Percentiles rank a stretch among this genome's conserved stretches.
phyloP scores from a whole-genome alignment of 495 filamentous ascomycete species.

The Trichoderma parareesei region DNA sequence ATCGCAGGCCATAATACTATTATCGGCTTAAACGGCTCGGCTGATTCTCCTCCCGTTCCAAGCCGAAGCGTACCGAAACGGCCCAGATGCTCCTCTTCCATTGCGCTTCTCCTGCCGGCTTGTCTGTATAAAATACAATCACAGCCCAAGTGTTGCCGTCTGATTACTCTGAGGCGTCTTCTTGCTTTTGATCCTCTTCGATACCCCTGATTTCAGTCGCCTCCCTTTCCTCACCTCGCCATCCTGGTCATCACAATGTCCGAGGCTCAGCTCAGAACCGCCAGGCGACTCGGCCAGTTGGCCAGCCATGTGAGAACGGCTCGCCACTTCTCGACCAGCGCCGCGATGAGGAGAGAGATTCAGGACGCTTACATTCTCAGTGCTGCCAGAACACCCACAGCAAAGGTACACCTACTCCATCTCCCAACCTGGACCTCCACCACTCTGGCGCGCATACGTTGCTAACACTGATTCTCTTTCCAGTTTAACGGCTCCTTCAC shows the following conservation, averaged over 20 bases:
- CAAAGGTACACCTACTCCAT: constrained; percentile 48
- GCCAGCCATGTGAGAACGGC: constrained; percentile 29
- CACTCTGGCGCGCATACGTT: not conserved
- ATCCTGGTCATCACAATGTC: constrained; percentile 12
- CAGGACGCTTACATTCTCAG: constrained; percentile 87
- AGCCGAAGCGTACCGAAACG: constrained; percentile 12
- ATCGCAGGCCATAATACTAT: not conserved
- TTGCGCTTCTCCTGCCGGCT: not conserved
- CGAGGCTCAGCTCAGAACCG: constrained; percentile 24
- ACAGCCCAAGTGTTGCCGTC: not conserved
- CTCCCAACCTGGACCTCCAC: too few species aligned
- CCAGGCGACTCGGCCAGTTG: constrained; percentile 18
- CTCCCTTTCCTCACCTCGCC: not conserved
- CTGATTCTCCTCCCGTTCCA: constrained; percentile 7
- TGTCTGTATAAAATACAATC: not conserved
- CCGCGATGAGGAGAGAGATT: constrained; percentile 55
- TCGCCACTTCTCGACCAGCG: constrained; percentile 61
- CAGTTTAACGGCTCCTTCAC: constrained; percentile 91
- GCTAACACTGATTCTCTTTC: not conserved
- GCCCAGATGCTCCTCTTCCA: not conserved
- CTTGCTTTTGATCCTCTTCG: not conserved
- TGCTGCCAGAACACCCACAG: constrained; percentile 79
- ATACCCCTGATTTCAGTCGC: not conserved
- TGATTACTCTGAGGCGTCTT: not conserved
- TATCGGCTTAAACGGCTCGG: constrained; percentile 7